Conservation (phyloP, 257 asterid species). For the Verbena officinalis region DNA sequence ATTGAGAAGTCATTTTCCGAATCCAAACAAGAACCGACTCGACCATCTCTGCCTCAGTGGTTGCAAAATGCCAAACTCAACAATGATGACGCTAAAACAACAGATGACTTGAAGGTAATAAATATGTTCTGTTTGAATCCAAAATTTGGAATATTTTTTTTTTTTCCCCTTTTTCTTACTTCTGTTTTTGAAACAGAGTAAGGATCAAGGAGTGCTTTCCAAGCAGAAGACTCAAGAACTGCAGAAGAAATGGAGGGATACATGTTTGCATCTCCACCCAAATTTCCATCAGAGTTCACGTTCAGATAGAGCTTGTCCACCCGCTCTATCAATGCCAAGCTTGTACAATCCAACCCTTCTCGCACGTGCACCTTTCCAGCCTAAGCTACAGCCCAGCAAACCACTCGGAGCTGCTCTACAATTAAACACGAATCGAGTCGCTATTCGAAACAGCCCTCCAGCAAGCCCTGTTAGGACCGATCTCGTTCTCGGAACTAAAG, state of each 20-base stretch:
- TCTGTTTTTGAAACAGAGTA: conserved; percentile 39
- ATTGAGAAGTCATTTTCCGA: conserved; percentile 64
- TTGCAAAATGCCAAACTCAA: conserved; percentile 68
- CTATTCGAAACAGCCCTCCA: conserved; percentile 42
- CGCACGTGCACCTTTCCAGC: conserved; percentile 55
- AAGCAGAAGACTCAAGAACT: conserved; percentile 66
- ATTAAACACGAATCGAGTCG: conserved; percentile 45
- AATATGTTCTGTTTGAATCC: neutral
- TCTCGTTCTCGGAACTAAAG: conserved; percentile 72
- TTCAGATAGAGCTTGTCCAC: conserved; percentile 42
- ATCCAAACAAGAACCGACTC: conserved; percentile 42
- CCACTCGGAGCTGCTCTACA: conserved; percentile 63
- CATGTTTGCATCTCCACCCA: conserved; percentile 76
- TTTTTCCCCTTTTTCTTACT: neutral
- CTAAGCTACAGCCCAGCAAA: conserved; percentile 44
- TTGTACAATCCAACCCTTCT: conserved; percentile 56
- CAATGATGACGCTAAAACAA: conserved; percentile 39
- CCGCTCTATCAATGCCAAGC: conserved; percentile 44
- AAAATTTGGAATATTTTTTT: neutral
- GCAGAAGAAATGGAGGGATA: conserved; percentile 78
- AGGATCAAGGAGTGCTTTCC: conserved; percentile 52
- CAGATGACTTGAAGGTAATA: conserved; percentile 56
- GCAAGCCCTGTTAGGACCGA: conserved; percentile 85
- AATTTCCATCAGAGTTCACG: conserved; percentile 51
- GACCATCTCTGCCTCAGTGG: conserved; percentile 75